A percentile compares a stretch with the other conserved stretches of the same genome.
Conservation (phyloP, 2,329 filamentous ascomycete species). For the Ophiostoma angusticollis region DNA sequence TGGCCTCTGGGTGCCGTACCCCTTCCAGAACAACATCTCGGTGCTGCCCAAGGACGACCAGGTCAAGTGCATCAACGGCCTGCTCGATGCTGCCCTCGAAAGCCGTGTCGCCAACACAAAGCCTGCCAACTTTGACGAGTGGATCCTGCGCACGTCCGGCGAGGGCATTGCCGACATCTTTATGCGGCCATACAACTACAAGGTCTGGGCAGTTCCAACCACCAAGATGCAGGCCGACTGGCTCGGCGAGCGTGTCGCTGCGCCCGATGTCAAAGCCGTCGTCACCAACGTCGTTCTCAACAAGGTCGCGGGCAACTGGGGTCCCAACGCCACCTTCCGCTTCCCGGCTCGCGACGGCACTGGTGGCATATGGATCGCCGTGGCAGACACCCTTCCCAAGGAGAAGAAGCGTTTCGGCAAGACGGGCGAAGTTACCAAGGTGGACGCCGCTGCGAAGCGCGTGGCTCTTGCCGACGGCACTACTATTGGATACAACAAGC, state of each 20-base stretch:
- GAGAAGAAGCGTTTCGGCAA: slow-evolving; percentile 87
- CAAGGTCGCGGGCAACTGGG: slow-evolving; percentile 96
- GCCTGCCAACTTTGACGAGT: slow-evolving; percentile 95
- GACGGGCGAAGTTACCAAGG: slow-evolving; percentile 69
- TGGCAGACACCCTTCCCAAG: slow-evolving; percentile 82
- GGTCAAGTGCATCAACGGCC: slow-evolving; percentile 82
- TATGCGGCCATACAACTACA: slow-evolving; percentile 99
- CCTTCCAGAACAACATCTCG: slow-evolving; percentile 99
- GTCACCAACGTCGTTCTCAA: slow-evolving; percentile 90
- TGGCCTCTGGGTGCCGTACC: slow-evolving; percentile 92
- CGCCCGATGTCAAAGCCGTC: slow-evolving; percentile 86
- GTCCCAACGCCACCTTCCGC: slow-evolving; percentile 94
- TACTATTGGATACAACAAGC: slow-evolving; percentile 79
- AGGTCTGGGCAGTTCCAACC: slow-evolving; percentile 97
- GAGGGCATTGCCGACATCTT: slow-evolving; percentile 84
- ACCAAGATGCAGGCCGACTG: slow-evolving; percentile 99
- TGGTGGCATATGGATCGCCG: slow-evolving; percentile 97
- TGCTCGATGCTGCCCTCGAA: slow-evolving; percentile 89
- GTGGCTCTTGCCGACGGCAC: slow-evolving; percentile 76
- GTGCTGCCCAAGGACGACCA: slow-evolving; percentile 97
- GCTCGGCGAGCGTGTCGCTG: slow-evolving; percentile 96
- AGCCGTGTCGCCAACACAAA: slow-evolving; percentile 77
- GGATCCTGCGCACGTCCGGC: slow-evolving; percentile 89
- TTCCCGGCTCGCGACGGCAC: slow-evolving; percentile 94
- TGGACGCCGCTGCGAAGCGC: slow-evolving; percentile 74